A percentile compares a stretch with the other conserved stretches of the same genome.
Evolutionary conservation across 176 grass and related monocot species (phyloP).

Genomic region (Eleusine indica): DNA sequence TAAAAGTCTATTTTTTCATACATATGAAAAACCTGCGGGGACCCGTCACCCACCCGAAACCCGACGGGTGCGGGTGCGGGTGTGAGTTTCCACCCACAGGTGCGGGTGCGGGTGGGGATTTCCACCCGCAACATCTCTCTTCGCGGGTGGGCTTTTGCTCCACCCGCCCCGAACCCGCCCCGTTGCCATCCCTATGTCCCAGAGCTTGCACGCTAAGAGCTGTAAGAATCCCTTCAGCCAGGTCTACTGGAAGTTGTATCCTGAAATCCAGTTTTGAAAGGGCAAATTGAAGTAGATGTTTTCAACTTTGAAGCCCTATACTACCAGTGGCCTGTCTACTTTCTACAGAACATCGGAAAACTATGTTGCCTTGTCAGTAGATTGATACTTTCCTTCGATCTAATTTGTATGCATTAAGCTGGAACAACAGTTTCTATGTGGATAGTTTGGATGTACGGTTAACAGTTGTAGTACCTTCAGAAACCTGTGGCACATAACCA

Average conservation of each 20-base stretch:
- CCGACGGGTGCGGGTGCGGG: too few species aligned
- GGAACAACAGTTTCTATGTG: conserved; percentile 4
- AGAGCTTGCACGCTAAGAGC: conserved; percentile 77
- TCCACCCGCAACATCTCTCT: too few species aligned
- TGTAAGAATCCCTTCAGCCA: conserved; percentile 83
- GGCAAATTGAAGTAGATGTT: not conserved
- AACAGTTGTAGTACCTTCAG: conserved; percentile 58
- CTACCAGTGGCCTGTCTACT: conserved; percentile 53
- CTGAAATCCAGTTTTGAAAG: conserved; percentile 44
- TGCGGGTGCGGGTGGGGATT: too few species aligned
- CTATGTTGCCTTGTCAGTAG: conserved; percentile 4
- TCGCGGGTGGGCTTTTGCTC: too few species aligned
- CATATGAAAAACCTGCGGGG: too few species aligned
- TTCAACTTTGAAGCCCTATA: not conserved
- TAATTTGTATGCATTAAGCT: not conserved
- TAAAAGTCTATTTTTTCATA: too few species aligned
- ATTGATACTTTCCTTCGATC: not conserved
- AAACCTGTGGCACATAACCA: conserved; percentile 72
- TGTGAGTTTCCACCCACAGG: too few species aligned
- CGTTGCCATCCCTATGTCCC: too few species aligned
- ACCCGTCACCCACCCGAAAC: too few species aligned
- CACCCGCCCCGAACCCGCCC: too few species aligned
- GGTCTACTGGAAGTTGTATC: conserved; percentile 86
- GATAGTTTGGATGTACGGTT: conserved; percentile 1
- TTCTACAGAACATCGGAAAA: conserved; percentile 52